Conservation (phyloP, 257 asterid genomes). For the Paulownia fortunei region DNA sequence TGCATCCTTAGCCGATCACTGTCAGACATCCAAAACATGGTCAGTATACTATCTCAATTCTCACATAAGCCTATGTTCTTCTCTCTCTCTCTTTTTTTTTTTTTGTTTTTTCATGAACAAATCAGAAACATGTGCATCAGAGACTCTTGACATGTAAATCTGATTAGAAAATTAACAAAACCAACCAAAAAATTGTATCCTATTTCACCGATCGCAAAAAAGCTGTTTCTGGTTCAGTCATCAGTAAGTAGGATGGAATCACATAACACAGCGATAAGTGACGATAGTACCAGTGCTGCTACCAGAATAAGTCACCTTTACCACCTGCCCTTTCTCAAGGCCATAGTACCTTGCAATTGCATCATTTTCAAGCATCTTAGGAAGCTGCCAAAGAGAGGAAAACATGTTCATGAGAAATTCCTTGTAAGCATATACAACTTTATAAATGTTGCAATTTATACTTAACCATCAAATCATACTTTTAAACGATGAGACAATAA, state of each 20-base stretch:
- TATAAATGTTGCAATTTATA: not conserved
- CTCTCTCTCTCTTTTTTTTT: too few relatives aligned
- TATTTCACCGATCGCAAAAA: not conserved
- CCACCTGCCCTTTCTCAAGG: constrained; percentile 52
- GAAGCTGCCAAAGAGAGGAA: constrained; percentile 42
- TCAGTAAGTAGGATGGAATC: constrained; percentile 15
- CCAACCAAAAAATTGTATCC: not conserved
- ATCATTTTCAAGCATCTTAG: constrained; percentile 48
- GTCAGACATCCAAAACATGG: not conserved
- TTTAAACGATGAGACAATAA: too few relatives aligned
- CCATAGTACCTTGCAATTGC: constrained; percentile 59
- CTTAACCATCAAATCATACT: not conserved
- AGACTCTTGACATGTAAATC: not conserved
- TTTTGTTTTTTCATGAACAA: too few relatives aligned
- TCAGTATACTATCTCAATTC: not conserved
- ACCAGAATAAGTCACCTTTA: constrained; percentile 41
- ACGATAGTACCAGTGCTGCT: constrained; percentile 30
- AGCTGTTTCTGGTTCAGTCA: not conserved
- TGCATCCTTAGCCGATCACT: not conserved
- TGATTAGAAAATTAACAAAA: not conserved
- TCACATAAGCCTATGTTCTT: not conserved
- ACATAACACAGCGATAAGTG: constrained; percentile 44
- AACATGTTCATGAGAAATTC: not conserved
- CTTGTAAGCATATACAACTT: not conserved
- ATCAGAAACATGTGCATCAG: not conserved